Evolutionary conservation across 2,329 filamentous ascomycete species (phyloP).

Genomic region (Calonectria honghensis): DNA sequence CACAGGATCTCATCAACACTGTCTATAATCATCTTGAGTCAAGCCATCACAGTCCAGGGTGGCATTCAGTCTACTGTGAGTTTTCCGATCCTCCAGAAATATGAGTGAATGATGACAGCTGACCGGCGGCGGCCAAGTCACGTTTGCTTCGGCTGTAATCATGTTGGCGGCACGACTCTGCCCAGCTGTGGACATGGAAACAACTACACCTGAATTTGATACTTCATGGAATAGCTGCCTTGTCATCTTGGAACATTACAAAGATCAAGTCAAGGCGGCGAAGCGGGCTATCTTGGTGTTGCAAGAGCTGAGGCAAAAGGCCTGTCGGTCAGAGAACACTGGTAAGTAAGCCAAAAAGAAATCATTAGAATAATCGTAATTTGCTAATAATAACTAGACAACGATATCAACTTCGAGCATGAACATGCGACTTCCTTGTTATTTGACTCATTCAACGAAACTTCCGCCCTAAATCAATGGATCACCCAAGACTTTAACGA

Average conservation of each 20-base stretch:
- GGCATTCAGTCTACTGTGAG: slow-evolving; percentile 7
- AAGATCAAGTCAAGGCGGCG: background rate
- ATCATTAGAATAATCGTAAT: background rate
- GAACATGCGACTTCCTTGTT: background rate
- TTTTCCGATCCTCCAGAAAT: background rate
- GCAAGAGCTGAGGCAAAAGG: background rate
- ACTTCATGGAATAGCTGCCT: background rate
- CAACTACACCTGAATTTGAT: background rate
- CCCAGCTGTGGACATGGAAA: background rate
- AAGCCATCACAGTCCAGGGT: background rate
- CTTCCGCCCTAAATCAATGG: background rate
- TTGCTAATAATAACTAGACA: background rate
- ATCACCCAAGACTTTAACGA: slow-evolving; percentile 1
- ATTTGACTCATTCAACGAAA: background rate
- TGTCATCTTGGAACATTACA: background rate
- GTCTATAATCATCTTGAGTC: background rate
- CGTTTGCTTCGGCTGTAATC: slow-evolving; percentile 5
- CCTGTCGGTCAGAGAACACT: background rate
- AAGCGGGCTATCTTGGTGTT: background rate
- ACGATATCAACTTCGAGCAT: background rate
- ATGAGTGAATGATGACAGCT: background rate
- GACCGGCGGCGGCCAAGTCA: background rate
- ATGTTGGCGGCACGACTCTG: background rate
- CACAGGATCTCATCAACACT: background rate
- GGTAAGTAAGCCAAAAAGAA: background rate